Conservation (phyloP, 2,329 filamentous ascomycete genomes). For the Tothia fuscella region DNA sequence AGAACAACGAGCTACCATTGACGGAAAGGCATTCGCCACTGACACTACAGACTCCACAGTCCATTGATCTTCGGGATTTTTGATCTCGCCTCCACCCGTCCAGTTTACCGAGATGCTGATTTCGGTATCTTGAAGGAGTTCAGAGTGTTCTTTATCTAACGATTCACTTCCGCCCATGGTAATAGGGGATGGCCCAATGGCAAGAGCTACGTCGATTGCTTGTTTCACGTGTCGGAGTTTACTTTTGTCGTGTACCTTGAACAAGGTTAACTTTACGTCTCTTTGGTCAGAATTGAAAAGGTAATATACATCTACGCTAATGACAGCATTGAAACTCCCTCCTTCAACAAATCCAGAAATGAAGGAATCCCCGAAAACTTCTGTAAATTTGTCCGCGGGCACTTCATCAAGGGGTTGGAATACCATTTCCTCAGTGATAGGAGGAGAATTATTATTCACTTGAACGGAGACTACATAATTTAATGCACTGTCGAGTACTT, state of each 20-base stretch:
- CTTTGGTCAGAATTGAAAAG: too few species aligned
- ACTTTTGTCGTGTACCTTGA: constrained; percentile 22
- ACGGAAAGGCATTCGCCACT: constrained; percentile 23
- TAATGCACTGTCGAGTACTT: constrained; percentile 20
- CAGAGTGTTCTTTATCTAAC: constrained; percentile 16
- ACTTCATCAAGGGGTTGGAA: constrained; percentile 19
- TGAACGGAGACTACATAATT: constrained; percentile 22
- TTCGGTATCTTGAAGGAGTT: constrained; percentile 20
- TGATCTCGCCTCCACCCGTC: constrained; percentile 23
- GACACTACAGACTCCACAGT: constrained; percentile 20
- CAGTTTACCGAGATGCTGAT: constrained; percentile 24
- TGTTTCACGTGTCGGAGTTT: constrained; percentile 22
- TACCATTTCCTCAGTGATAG: constrained; percentile 16
- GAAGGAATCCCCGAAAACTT: constrained; percentile 22
- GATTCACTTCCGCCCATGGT: constrained; percentile 18
- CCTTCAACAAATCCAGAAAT: constrained; percentile 23
- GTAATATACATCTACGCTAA: too few species aligned
- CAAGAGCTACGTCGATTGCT: constrained; percentile 21
- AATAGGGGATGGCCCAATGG: constrained; percentile 17
- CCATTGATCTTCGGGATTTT: constrained; percentile 21
- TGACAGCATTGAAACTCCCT: constrained; percentile 23
- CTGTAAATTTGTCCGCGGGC: constrained; percentile 20
- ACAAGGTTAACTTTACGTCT: constrained; percentile 22
- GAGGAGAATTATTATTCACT: constrained; percentile 19
- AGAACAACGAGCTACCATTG: constrained; percentile 21